Conservation (phyloP, 169 alveolate species). For the Eimeria tenella region DNA sequence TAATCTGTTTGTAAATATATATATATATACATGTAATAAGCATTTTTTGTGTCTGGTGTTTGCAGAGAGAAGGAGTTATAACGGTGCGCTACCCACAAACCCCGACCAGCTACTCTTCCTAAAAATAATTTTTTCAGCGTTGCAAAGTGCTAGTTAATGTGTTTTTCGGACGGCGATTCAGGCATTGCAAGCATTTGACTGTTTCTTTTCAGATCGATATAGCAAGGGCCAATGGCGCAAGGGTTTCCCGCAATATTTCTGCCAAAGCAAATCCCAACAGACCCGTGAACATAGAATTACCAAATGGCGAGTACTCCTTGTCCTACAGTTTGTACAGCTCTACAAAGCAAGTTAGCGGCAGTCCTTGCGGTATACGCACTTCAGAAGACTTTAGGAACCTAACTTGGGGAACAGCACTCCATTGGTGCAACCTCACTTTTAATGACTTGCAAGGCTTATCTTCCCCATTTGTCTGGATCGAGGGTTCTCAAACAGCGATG, state of each 20-base stretch:
- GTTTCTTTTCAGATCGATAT: conserved; percentile 17
- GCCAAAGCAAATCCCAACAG: conserved; percentile 35
- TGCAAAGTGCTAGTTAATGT: too few relatives aligned
- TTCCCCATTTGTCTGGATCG: conserved; percentile 50
- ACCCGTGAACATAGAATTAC: conserved; percentile 36
- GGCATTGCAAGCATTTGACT: not conserved
- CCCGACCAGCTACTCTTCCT: too few relatives aligned
- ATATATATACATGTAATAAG: not conserved
- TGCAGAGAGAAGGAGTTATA: conserved; percentile 66
- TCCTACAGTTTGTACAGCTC: conserved; percentile 53
- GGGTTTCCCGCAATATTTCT: conserved; percentile 26
- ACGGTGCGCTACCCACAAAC: conserved; percentile 25
- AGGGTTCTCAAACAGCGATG: conserved; percentile 64
- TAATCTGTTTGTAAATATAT: not conserved
- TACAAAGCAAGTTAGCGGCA: conserved; percentile 47
- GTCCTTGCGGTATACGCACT: conserved; percentile 50
- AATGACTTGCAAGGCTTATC: conserved; percentile 21
- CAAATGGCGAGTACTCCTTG: conserved; percentile 34
- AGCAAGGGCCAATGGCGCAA: conserved; percentile 56
- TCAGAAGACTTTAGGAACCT: conserved; percentile 14
- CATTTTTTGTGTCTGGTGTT: not conserved
- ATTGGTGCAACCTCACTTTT: conserved; percentile 40
- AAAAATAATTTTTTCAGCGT: too few relatives aligned
- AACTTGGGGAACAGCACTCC: conserved; percentile 34
- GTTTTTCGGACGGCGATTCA: too few relatives aligned